Evolutionary conservation across 768 basidiomycete species (phyloP).

Genomic region (Aureoboletus auriporus): DNA sequence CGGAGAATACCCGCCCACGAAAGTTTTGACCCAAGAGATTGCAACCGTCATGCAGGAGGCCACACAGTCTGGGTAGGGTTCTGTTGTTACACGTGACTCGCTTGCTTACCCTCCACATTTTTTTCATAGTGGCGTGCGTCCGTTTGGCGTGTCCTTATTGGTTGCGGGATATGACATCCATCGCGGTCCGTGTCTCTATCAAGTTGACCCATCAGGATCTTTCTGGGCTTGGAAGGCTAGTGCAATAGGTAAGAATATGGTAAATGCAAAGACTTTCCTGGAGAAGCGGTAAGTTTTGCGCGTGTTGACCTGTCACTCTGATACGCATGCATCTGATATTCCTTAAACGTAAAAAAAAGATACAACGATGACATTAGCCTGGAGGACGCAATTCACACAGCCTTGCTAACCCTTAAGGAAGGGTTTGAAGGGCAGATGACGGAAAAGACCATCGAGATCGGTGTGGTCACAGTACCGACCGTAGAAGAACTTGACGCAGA

Average conservation of each 20-base stretch:
- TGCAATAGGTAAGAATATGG: constrained; percentile 99
- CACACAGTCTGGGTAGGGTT: constrained; percentile 90
- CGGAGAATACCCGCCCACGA: constrained; percentile 96
- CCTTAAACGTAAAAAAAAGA: constrained; percentile 55
- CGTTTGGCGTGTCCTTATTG: constrained; percentile 96
- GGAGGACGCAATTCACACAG: constrained; percentile 98
- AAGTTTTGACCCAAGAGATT: constrained; percentile 94
- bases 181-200: constrained; percentile 95
- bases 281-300: constrained; percentile 81
- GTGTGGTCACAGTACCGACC: constrained; percentile 89
- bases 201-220: constrained; percentile 97
- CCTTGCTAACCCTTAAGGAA: constrained; percentile 95
- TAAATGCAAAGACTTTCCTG: constrained; percentile 98
- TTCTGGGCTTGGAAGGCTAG: constrained; percentile 99
- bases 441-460: constrained; percentile 99
- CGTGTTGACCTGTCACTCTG: constrained; percentile 20
- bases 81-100: constrained; percentile 17
- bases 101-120: constrained; percentile 29
- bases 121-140: constrained; percentile 85
- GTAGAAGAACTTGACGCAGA: constrained; percentile 52
- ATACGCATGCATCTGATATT: constrained; percentile 13
- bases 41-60: constrained; percentile 99
- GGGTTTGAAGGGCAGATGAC: constrained; percentile 99
- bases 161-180: constrained; percentile 96
- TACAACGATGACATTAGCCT: constrained; percentile 99